Evolutionary conservation across 768 basidiomycete genomes (phyloP), one percentile per base, ranked within the genome.

Genomic region (Rhodosporidiobolus odoratus): DNA sequence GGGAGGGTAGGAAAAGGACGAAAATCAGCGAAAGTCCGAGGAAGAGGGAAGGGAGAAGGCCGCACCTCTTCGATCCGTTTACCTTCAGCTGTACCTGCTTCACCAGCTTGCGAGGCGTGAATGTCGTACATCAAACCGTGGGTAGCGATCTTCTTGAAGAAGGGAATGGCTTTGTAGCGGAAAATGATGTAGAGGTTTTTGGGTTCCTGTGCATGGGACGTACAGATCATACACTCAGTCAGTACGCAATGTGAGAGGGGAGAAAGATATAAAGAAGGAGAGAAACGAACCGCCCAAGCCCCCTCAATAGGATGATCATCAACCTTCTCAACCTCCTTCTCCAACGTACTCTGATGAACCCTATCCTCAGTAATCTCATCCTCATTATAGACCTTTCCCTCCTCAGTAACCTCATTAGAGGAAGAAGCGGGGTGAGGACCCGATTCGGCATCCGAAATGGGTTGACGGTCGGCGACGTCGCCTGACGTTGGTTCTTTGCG

Each of bases 151-250:
- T 58, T 62, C 56, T 50, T 40, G 66, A 75, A 3, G 47, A 43
- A 63, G 32, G 74, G 72, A 10, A 69, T 6, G 48, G 69, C 40
- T 72, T 79, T 78, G 77, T 80, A 80, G 64, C 69, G 78, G 59
- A 78, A 62, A 77, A 76, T 78, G 76, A 78, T 82, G 75, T 40
- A 80, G 66, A 79, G 71, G 77, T 80, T 82, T 69, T 77, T 76
- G 71, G 75, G 80, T 68, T 75, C 68, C 52, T 53, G 52, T 30
- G 32, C 8, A 30, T 6, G 9, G 52, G 52, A 53, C 21, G 48
- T n/a, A 50, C 12, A 45, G 43, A 45, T 12, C 43, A 23, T 50
- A 9, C 43, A 25, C 15, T 25, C 19, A 50, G 48, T 50, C 12
- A 50, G 25, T 8, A 9, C 10, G 5, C 27, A 32, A 27, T n/a